Evolutionary conservation across 2,329 filamentous ascomycete genomes (phyloP).

Genomic region (Chaetomium globosum): DNA sequence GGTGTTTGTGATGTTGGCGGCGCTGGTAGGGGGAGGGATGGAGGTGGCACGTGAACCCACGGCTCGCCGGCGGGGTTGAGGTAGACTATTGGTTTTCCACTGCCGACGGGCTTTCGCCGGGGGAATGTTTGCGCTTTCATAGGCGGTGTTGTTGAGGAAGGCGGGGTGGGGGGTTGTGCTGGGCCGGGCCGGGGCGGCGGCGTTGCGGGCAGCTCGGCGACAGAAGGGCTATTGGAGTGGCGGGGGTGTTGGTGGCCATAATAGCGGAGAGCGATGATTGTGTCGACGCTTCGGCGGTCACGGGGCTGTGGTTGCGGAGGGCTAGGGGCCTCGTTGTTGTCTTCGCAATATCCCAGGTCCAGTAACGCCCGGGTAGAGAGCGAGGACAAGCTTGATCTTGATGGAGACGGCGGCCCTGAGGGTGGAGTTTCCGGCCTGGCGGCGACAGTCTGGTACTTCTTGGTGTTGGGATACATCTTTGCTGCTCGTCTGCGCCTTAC

Average conservation of each 20-base stretch:
- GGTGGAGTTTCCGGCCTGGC: conserved; percentile 14
- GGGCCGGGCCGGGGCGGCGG: neutral
- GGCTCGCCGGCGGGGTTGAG: conserved; percentile 30
- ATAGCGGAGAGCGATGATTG: conserved; percentile 27
- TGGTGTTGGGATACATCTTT: conserved; percentile 15
- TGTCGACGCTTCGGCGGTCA: conserved; percentile 29
- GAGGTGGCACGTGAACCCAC: conserved; percentile 27
- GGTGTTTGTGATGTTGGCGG: conserved; percentile 6
- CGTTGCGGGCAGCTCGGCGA: conserved; percentile 26
- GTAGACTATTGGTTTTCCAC: conserved; percentile 9
- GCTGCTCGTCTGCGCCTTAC: conserved; percentile 10
- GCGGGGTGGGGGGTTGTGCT: neutral
- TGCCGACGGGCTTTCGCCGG: neutral
- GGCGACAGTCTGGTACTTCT: conserved; percentile 15
- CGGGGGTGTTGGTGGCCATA: conserved; percentile 19
- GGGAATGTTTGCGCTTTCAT: neutral
- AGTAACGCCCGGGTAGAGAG: conserved; percentile 21
- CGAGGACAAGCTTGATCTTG: conserved; percentile 20
- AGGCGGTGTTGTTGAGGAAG: conserved; percentile 8
- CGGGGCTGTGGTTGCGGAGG: neutral
- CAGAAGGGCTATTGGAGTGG: conserved; percentile 4
- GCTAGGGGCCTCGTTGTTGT: conserved; percentile 1
- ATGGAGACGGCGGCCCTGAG: conserved; percentile 7
- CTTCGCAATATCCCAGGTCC: conserved; percentile 15
- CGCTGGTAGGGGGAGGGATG: conserved; percentile 16